These are phyloP conservation scores for Cytidiella melzeri DNA, from an alignment of 768 basidiomycete genomes.

Conservation along the genomic window DNA sequence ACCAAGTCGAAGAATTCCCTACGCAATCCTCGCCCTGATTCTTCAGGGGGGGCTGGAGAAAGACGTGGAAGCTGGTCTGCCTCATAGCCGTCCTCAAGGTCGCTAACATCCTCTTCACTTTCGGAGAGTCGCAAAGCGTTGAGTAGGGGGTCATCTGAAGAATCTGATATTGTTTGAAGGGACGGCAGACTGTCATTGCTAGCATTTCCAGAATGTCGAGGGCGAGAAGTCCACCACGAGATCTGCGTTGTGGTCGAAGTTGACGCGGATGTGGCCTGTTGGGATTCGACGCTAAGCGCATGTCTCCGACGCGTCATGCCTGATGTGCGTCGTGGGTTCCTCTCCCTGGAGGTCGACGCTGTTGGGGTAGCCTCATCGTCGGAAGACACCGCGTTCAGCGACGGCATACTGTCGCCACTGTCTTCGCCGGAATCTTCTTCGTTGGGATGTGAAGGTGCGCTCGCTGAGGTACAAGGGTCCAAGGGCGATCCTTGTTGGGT, in stretches of 20 bases:
- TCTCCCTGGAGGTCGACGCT: neutral
- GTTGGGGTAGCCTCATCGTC: conserved; percentile 2
- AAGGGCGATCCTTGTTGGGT: neutral
- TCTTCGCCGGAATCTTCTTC: conserved; percentile 2
- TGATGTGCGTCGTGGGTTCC: neutral
- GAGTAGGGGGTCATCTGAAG: too few relatives aligned
- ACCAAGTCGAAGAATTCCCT: too few relatives aligned
- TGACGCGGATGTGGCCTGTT: too few relatives aligned
- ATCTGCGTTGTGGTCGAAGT: too few relatives aligned
- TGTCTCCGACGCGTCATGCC: too few relatives aligned
- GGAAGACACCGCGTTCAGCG: conserved; percentile 19
- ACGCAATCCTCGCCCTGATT: too few relatives aligned
- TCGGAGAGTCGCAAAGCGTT: too few relatives aligned
- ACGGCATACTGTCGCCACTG: conserved; percentile 17
- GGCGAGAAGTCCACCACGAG: too few relatives aligned
- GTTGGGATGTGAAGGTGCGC: neutral
- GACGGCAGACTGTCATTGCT: neutral
- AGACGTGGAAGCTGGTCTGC: too few relatives aligned
- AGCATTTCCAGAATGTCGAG: too few relatives aligned
- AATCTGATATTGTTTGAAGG: neutral
- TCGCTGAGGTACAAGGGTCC: neutral
- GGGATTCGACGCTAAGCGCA: too few relatives aligned
- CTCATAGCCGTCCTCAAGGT: conserved; percentile 6
- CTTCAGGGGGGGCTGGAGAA: too few relatives aligned
- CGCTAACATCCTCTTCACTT: conserved; percentile 2